phyloP scores from a whole-genome alignment of 2,329 filamentous ascomycete genomes.

The Bipolaris zeicola region DNA sequence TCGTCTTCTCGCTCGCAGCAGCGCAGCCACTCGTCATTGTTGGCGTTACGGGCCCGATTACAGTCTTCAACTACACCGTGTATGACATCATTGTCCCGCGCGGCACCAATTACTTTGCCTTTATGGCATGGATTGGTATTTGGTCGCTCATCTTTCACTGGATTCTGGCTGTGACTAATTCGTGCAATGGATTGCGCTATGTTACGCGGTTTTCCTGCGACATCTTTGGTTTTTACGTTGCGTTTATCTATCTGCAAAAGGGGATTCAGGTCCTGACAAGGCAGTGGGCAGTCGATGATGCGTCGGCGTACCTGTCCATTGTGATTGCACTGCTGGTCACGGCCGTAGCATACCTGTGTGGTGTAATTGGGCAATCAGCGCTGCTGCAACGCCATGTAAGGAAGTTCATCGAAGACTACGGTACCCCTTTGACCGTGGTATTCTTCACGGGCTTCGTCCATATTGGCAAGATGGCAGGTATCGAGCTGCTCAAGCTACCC shows the following conservation, averaged over 20 bases:
- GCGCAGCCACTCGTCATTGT: conserved; percentile 90
- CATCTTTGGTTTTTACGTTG: conserved; percentile 93
- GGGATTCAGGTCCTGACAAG: conserved; percentile 83
- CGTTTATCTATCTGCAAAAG: conserved; percentile 90
- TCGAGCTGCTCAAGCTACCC: conserved; percentile 73
- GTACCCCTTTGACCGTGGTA: conserved; percentile 68
- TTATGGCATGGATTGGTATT: conserved; percentile 91
- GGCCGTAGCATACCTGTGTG: conserved; percentile 75
- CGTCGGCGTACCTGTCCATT: conserved; percentile 77
- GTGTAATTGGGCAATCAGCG: conserved; percentile 70
- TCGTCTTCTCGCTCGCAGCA: conserved; percentile 79
- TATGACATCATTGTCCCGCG: conserved; percentile 83
- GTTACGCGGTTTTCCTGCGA: conserved; percentile 92
- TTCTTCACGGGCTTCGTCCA: conserved; percentile 93
- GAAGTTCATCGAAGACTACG: conserved; percentile 88
- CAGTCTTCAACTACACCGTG: conserved; percentile 92
- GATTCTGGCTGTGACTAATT: conserved; percentile 81
- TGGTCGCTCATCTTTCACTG: conserved; percentile 88
- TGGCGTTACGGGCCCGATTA: conserved; percentile 90
- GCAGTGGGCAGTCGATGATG: conserved; percentile 67
- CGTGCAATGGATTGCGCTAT: conserved; percentile 86
- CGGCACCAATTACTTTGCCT: conserved; percentile 81
- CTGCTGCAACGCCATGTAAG: conserved; percentile 77
- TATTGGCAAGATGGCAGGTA: conserved; percentile 77
- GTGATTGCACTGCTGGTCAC: conserved; percentile 78